A percentile compares a stretch with the other conserved stretches of the same genome.
These are phyloP conservation scores for Fusarium cyanostomum DNA, from an alignment of 2,329 filamentous ascomycete species.

Conservation along the genomic window DNA sequence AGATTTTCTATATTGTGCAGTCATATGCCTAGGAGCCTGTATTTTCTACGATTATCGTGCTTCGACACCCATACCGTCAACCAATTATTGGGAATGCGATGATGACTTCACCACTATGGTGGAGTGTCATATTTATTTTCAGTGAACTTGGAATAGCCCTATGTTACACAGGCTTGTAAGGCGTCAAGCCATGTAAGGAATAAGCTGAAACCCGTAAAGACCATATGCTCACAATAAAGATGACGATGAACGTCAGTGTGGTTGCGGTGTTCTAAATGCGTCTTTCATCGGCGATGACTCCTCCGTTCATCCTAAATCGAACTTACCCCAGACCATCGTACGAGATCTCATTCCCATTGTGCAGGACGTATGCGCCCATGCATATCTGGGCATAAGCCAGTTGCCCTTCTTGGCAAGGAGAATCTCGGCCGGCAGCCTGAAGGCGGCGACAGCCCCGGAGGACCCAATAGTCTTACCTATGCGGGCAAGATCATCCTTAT, in stretches of 20 bases:
- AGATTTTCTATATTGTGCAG: too few relatives aligned
- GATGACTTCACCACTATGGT: too few relatives aligned
- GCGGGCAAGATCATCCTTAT: constrained; percentile 8
- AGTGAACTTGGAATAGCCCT: too few relatives aligned
- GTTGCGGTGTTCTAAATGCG: not conserved
- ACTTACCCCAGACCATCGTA: constrained; percentile 5
- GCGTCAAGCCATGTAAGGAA: too few relatives aligned
- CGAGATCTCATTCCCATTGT: not conserved
- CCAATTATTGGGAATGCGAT: too few relatives aligned
- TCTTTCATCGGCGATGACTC: not conserved
- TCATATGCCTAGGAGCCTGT: too few relatives aligned
- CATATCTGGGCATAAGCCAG: not conserved
- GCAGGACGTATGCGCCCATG: not conserved
- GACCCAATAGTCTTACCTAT: constrained; percentile 1
- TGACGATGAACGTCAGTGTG: not conserved
- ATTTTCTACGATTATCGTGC: too few relatives aligned
- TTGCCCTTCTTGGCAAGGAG: not conserved
- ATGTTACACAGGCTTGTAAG: too few relatives aligned
- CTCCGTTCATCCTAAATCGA: not conserved
- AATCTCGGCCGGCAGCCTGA: constrained; percentile 3
- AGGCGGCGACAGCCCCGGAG: constrained; percentile 8
- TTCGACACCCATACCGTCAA: too few relatives aligned
- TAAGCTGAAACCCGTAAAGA: too few relatives aligned
- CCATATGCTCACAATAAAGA: not conserved
- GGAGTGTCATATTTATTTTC: too few relatives aligned